These are phyloP conservation scores for Trichomonascaceae sp. DNA, from an alignment of 1,139 yeast species.

Conservation along the genomic window DNA sequence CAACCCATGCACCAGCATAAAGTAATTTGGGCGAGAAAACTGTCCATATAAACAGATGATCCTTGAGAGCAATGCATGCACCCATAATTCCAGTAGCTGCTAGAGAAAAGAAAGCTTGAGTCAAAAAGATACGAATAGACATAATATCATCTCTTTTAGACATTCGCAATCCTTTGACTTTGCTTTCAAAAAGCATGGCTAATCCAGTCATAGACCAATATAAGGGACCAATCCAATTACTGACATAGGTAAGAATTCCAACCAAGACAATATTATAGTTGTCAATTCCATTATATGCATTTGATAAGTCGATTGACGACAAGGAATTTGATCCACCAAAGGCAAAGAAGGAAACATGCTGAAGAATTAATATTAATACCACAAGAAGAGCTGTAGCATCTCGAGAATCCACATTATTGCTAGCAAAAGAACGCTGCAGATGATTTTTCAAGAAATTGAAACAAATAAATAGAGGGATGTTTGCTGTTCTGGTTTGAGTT, in stretches of 20 bases:
- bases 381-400: conserved; percentile 22
- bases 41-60: conserved; percentile 93
- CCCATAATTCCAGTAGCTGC: conserved; percentile 51
- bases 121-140: conserved; percentile 23
- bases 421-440: conserved; percentile 19
- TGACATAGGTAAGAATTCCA: conserved; percentile 69
- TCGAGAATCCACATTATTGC: conserved; percentile 16
- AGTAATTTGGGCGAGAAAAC: conserved; percentile 91
- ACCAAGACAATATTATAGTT: conserved; percentile 66
- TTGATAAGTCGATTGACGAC: conserved; percentile 83
- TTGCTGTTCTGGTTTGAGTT: conserved; percentile 61
- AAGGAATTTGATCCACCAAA: conserved; percentile 89
- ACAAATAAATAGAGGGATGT: conserved; percentile 63
- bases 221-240: conserved; percentile 81
- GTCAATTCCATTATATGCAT: conserved; percentile 83
- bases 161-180: conserved; percentile 13
- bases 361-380: conserved; percentile 39
- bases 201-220: conserved; percentile 68
- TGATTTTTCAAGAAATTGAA: conserved; percentile 35
- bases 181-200: conserved; percentile 39
- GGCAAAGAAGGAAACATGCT: conserved; percentile 75
- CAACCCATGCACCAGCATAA: conserved; percentile 70
- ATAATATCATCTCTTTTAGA: conserved; percentile 16
- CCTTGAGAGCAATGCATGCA: conserved; percentile 70
- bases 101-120: conserved; percentile 51